Conservation (phyloP, 805 yeast genomes). For the Citeromyces matritensis region DNA sequence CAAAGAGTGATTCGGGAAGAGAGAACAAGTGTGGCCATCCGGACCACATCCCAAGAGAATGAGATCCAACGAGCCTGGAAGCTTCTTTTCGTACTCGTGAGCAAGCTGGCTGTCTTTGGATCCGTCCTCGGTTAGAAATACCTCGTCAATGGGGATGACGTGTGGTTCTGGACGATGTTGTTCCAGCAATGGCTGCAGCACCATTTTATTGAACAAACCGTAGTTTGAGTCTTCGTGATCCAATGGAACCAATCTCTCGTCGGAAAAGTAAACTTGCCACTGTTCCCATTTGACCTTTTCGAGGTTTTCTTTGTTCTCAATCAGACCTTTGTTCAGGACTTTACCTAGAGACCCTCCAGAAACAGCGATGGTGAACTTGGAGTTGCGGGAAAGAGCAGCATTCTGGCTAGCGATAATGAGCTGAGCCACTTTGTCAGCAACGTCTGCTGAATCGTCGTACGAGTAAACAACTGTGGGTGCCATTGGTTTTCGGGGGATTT, state of each 20-base stretch:
- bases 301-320: slow-evolving; percentile 33
- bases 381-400: slow-evolving; percentile 27
- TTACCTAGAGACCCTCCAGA: slow-evolving; percentile 88
- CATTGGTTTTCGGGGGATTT: no score
- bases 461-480: slow-evolving; percentile 33
- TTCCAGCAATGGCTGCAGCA: slow-evolving; percentile 31
- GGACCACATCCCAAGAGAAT: slow-evolving; percentile 86
- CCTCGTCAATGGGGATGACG: slow-evolving; percentile 51
- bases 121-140: slow-evolving; percentile 39
- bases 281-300: slow-evolving; percentile 43
- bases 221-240: slow-evolving; percentile 76
- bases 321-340: slow-evolving; percentile 50
- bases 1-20: slow-evolving; percentile 74
- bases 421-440: slow-evolving; percentile 53
- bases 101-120: slow-evolving; percentile 43
- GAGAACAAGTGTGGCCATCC: slow-evolving; percentile 90
- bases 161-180: slow-evolving; percentile 33
- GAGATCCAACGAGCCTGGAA: slow-evolving; percentile 50
- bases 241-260: slow-evolving; percentile 80
- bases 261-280: slow-evolving; percentile 80
- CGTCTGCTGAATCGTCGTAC: slow-evolving; percentile 37
- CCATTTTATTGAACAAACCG: slow-evolving; percentile 57
- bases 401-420: slow-evolving; percentile 50
- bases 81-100: slow-evolving; percentile 36
- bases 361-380: slow-evolving; percentile 58